Conservation (phyloP, 345 rosid species). For the Populus simonii region DNA sequence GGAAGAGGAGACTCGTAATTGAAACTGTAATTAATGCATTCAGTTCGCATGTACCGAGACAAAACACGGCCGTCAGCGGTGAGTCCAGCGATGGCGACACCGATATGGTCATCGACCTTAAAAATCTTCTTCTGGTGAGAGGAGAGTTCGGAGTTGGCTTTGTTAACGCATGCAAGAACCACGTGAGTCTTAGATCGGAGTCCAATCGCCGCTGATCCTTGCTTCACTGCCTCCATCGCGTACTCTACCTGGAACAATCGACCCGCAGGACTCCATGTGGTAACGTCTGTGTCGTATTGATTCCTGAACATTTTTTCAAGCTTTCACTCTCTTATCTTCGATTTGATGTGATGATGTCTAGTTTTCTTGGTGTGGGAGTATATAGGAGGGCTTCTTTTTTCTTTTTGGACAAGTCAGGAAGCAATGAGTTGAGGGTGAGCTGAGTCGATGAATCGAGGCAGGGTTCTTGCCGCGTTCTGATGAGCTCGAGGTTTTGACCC, state of each 20-base stretch:
- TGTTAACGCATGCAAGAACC: conserved; percentile 87
- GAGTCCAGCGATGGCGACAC: conserved; percentile 94
- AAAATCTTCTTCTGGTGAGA: conserved; percentile 99
- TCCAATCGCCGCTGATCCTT: conserved; percentile 98
- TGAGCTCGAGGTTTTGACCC: not conserved
- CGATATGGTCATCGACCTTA: conserved; percentile 96
- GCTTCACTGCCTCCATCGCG: conserved; percentile 99
- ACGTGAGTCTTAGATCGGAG: conserved; percentile 97
- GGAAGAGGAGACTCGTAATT: conserved; percentile 96
- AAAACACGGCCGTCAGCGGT: conserved; percentile 98
- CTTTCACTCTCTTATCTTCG: not conserved
- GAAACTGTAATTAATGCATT: conserved; percentile 78
- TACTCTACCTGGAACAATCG: conserved; percentile 95
- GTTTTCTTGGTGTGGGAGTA: not conserved
- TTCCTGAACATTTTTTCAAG: conserved; percentile 68
- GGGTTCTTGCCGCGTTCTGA: not conserved
- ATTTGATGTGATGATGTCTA: not conserved
- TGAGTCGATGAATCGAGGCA: not conserved
- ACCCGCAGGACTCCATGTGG: conserved; percentile 99
- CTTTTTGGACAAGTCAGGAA: conserved; percentile 4
- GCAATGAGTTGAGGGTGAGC: not conserved
- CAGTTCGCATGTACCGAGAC: conserved; percentile 93
- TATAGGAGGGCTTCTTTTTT: not conserved
- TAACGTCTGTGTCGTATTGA: conserved; percentile 97
- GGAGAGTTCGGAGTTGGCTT: conserved; percentile 88